phyloP scores from a whole-genome alignment of 2,329 filamentous ascomycete species.

The Ophiostoma ulmi region DNA sequence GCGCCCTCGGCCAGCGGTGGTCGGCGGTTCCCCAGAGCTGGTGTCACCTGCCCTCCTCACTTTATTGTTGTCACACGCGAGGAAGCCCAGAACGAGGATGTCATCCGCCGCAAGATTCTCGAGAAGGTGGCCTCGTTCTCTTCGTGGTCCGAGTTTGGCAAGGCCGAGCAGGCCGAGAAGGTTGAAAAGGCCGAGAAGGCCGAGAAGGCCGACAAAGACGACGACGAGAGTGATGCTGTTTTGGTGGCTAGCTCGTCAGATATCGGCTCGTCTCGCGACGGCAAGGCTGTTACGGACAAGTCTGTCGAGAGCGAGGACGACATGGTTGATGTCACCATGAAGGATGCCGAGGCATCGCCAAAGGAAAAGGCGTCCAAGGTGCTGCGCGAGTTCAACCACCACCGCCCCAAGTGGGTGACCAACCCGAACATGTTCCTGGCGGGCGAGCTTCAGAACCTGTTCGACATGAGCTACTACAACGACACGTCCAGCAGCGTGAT shows the following conservation, averaged over 20 bases:
- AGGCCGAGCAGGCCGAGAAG: constrained; percentile 39
- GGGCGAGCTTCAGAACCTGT: constrained; percentile 62
- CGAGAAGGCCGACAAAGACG: not conserved
- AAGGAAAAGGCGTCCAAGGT: constrained; percentile 29
- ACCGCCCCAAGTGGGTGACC: constrained; percentile 48
- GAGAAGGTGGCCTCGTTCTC: constrained; percentile 71
- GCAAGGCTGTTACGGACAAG: constrained; percentile 61
- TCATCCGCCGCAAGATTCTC: constrained; percentile 74
- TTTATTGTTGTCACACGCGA: constrained; percentile 72
- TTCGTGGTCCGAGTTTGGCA: constrained; percentile 59
- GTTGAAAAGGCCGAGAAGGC: not conserved
- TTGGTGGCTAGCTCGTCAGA: constrained; percentile 60
- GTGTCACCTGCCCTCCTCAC: constrained; percentile 46
- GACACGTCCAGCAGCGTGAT: constrained; percentile 52
- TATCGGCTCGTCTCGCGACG: constrained; percentile 61
- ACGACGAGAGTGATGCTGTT: constrained; percentile 15
- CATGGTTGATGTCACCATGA: constrained; percentile 85
- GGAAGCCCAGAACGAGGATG: constrained; percentile 62
- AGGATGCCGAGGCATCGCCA: constrained; percentile 46
- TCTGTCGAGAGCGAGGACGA: constrained; percentile 87
- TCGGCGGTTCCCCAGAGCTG: constrained; percentile 26
- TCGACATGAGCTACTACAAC: constrained; percentile 66
- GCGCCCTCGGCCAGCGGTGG: constrained; percentile 29
- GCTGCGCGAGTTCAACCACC: constrained; percentile 46
- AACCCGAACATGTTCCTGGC: constrained; percentile 55